These are phyloP conservation scores for Rhipidocladum racemiflorum DNA, from an alignment of 176 grass and related monocot genomes.

Conservation along the genomic window DNA sequence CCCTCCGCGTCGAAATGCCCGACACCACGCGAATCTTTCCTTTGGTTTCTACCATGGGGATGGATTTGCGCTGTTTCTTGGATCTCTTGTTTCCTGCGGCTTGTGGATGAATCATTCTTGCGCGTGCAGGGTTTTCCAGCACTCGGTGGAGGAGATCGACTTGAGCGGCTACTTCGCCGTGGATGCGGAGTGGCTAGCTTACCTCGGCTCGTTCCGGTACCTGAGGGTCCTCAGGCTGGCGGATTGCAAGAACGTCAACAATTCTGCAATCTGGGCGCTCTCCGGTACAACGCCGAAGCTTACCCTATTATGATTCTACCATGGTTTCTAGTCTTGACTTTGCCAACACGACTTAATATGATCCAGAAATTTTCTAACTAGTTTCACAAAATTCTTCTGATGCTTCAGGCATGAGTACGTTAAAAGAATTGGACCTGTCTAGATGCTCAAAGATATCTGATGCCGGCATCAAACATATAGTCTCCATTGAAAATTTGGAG, in stretches of 20 bases:
- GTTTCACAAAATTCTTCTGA: background rate
- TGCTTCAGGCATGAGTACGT: conserved; percentile 58
- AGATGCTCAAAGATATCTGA: conserved; percentile 76
- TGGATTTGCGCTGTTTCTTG: background rate
- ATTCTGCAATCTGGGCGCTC: conserved; percentile 61
- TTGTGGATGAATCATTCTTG: background rate
- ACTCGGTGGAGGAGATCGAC: conserved; percentile 61
- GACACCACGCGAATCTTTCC: background rate
- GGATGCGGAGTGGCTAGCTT: conserved; percentile 76
- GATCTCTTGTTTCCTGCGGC: background rate
- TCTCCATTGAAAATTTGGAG: conserved; percentile 68
- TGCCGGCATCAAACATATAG: conserved; percentile 67
- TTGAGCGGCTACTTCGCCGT: conserved; percentile 50
- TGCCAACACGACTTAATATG: background rate
- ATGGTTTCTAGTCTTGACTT: background rate
- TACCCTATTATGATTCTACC: background rate
- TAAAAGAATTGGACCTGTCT: conserved; percentile 82
- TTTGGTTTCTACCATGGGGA: background rate
- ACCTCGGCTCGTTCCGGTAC: conserved; percentile 66
- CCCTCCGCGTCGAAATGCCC: background rate
- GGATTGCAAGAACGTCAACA: conserved; percentile 66
- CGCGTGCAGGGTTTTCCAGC: conserved; percentile 59
- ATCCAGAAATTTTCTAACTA: background rate
- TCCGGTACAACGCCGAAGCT: conserved; percentile 38
- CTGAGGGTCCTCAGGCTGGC: conserved; percentile 57